Base-by-base conservation (phyloP, 2,329 filamentous ascomycete genomes). In the Drechslera avenae region DNA sequence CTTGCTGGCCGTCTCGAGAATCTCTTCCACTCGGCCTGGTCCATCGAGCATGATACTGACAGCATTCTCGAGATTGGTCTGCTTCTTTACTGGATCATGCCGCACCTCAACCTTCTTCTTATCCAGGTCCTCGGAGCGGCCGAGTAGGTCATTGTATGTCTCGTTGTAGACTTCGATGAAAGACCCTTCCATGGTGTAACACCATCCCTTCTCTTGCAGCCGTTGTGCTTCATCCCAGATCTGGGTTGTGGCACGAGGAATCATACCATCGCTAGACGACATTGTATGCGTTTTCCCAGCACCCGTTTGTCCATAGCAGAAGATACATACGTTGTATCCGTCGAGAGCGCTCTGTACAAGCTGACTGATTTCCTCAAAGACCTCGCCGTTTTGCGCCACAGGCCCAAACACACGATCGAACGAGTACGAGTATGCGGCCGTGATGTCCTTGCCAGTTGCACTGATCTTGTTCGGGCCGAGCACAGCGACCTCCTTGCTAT, bases 101-200 rank as follows among this genome's bases (percentile, higher is more conserved):
- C 89, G 85, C 50, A 97, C 93, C 64, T 96, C 90, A 41, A 93
- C 87, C 75, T 90, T 96, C 75, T 88, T 90, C 76, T 88, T 90
- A 56, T 87, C 85, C 42, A 91, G 81, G 16, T 87, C 82, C 46
- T 88, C 86, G 0, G 87, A 84, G 46, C 82, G 83, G 10, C 87
- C 86, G 3, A 99, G 83, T 12, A 99, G 77, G 71, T 99, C 94
- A 69, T 97, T 91, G 57, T 99, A 82, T 55, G 95, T 94, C 71
- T 99, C 94, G 57, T 99, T 97, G 83, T 99, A 99, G 5, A 99
- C 94, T 70, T 99, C 94, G 12, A 97, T 86, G 67, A 99, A 99
- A 48, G 87, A 92, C 5, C 94, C 94, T 69, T 96, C 90, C 85
- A 99, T 96, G 0, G 83, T 88, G 75, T 99, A 99, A 33, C 82